Conservation (phyloP, 805 yeast species). For the Ogataea nitratoaversa region DNA sequence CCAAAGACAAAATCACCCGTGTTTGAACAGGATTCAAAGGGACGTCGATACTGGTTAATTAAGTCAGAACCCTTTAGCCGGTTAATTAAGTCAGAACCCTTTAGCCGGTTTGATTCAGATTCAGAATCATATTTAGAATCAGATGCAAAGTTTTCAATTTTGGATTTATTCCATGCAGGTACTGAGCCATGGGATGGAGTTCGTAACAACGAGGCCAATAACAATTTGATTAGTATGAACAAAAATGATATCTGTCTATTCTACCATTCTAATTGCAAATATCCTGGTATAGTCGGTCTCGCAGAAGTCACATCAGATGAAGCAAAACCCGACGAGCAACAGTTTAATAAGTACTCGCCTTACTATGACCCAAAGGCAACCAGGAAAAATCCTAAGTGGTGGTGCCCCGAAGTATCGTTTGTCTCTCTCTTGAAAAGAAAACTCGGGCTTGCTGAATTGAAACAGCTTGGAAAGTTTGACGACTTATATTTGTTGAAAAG, state of each 20-base stretch:
- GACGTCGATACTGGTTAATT: constrained; percentile 45
- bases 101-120: constrained; percentile 47
- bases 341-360: constrained; percentile 38
- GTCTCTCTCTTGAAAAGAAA: constrained; percentile 39
- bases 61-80: constrained; percentile 53
- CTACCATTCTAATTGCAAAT: constrained; percentile 52
- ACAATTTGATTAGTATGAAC: constrained; percentile 44
- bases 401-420: constrained; percentile 50
- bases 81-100: constrained; percentile 57
- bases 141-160: constrained; percentile 47
- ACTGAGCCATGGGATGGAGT: constrained; percentile 58
- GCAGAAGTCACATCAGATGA: constrained; percentile 31
- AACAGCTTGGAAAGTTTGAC: constrained; percentile 26
- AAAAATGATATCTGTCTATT: constrained; percentile 45
- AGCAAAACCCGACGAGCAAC: constrained; percentile 38
- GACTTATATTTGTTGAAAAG: constrained; percentile 45
- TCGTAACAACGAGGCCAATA: constrained; percentile 53
- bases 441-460: constrained; percentile 37
- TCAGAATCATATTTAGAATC: constrained; percentile 42
- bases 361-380: constrained; percentile 47
- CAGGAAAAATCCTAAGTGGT: constrained; percentile 46
- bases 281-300: constrained; percentile 53
- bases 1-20: constrained; percentile 34
- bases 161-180: constrained; percentile 35
- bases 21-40: constrained; percentile 24